Conservation (phyloP, 2,329 filamentous ascomycete species). For the Triangularia setosa region DNA sequence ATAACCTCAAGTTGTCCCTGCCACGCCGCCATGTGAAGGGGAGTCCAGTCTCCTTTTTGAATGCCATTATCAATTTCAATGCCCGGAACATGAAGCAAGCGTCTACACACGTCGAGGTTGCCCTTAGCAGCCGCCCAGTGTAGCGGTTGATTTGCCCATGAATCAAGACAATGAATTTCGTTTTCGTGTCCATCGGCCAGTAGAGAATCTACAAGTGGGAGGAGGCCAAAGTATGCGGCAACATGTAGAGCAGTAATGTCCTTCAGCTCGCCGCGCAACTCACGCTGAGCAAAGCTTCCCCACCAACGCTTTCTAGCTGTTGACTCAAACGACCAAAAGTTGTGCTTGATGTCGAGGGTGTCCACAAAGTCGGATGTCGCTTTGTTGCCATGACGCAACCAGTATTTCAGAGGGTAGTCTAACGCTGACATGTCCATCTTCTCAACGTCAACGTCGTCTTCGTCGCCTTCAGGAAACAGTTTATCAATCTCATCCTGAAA, state of each 20-base stretch:
- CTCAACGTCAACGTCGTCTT: background rate
- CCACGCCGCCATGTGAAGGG: conserved; percentile 12
- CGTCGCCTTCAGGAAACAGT: background rate
- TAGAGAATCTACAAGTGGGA: conserved; percentile 10
- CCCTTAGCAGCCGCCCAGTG: conserved; percentile 11
- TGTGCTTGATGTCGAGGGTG: conserved; percentile 10
- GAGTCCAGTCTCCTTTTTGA: conserved; percentile 1
- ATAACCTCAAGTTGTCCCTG: conserved; percentile 7
- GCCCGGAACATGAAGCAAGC: background rate
- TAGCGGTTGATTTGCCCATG: conserved; percentile 11
- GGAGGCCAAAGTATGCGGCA: conserved; percentile 9
- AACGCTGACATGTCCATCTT: background rate
- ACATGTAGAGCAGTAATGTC: conserved; percentile 11
- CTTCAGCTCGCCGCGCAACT: background rate
- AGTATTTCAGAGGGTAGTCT: conserved; percentile 13
- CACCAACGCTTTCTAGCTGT: conserved; percentile 8
- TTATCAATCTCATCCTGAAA: too few species aligned
- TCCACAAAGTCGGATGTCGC: conserved; percentile 11
- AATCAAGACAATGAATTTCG: conserved; percentile 8
- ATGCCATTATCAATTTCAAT: conserved; percentile 5
- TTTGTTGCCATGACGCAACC: conserved; percentile 8
- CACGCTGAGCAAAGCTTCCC: conserved; percentile 1
- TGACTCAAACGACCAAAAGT: conserved; percentile 13
- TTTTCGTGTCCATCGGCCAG: conserved; percentile 8
- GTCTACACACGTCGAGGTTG: conserved; percentile 4